Evolutionary conservation across 78 protist genomes (phyloP).

Genomic region (Trichosphaerium sp.): DNA sequence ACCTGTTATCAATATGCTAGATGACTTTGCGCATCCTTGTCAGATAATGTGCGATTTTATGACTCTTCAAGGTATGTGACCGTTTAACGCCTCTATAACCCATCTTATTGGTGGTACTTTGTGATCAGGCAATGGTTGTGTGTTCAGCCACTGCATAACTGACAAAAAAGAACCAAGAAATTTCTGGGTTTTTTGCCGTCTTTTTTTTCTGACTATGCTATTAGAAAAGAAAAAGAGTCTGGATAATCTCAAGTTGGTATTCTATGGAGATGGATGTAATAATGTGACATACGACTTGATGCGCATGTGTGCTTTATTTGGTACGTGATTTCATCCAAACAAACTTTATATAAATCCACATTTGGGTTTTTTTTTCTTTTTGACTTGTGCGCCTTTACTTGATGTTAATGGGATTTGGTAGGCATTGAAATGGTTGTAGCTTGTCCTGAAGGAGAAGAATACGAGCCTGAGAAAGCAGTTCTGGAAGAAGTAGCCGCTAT

Average conservation of each 20-base stretch:
- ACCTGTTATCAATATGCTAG: slow-evolving; percentile 66
- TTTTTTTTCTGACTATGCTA: not conserved
- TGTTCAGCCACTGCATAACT: too few relatives aligned
- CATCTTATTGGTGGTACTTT: too few relatives aligned
- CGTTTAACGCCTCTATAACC: too few relatives aligned
- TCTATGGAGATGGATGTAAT: slow-evolving; percentile 53
- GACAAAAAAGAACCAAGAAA: too few relatives aligned
- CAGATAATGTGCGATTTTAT: slow-evolving; percentile 27
- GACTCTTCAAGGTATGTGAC: too few relatives aligned
- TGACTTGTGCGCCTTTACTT: too few relatives aligned
- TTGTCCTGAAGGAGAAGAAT: slow-evolving; percentile 30
- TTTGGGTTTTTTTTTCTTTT: too few relatives aligned
- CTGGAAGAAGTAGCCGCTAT: slow-evolving; percentile 25
- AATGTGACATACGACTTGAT: slow-evolving; percentile 70
- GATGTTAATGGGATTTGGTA: slow-evolving; percentile 16
- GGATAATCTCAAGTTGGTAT: slow-evolving; percentile 46
- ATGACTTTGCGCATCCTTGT: slow-evolving; percentile 58
- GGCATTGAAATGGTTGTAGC: slow-evolving; percentile 39
- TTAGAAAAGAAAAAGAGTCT: slow-evolving; percentile 11
- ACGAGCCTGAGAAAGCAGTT: slow-evolving; percentile 17
- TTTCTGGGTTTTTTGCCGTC: not conserved
- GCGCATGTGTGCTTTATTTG: slow-evolving; percentile 11
- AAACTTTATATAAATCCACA: too few relatives aligned
- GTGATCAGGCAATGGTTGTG: too few relatives aligned
- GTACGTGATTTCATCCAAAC: not conserved